Evolutionary conservation across 495 filamentous ascomycete species (phyloP), one percentile per base, ranked within the genome.

Genomic region (Penicillium mononematosum): DNA sequence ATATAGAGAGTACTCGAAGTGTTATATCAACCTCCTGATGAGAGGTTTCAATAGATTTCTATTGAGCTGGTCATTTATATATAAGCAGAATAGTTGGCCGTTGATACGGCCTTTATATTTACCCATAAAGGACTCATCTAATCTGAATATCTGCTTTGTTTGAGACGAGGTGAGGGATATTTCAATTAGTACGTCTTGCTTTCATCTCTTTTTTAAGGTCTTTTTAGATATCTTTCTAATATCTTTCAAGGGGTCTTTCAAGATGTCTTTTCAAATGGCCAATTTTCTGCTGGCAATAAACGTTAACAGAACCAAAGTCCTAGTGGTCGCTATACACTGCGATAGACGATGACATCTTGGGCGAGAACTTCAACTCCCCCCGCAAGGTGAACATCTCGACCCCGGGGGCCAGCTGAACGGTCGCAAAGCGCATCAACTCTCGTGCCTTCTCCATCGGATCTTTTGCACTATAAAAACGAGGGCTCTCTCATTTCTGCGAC

Each of bases 361-460:
- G 45, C 27, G 29, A 55, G 43, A 55, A 55, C 53, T 47, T 55
- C 53, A 38, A 55, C 53, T 47, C 44, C 52, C 51, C 53, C 53
- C 53, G 44, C 43, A 29, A 53, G 39, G 12, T 27, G 27, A 6
- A 34, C 39, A 22, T 9, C 36, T 39, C 16, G n/a, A 39, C 24
- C n/a, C 50, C 25, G 32, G 43, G 22, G 34, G 5, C 50, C 24
- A 29, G 9, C 16, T 29, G 49, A 42, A 42, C 16, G n/a, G 17
- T 42, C 25, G 50, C 36, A 20, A 52, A 14, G 14, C 17, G 34
- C 22, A 31, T 42, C 24, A 12, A 29, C 22, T 10, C 22, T 25
- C 17, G 16, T 11, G 20, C 3, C 36, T 17, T 27, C 14, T 8
- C 22, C 22, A 27, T 51, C 32, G 6, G 32, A 25, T 34, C 27